phyloP scores from a whole-genome alignment of 2,329 filamentous ascomycete species.

The Penicillium sp. region DNA sequence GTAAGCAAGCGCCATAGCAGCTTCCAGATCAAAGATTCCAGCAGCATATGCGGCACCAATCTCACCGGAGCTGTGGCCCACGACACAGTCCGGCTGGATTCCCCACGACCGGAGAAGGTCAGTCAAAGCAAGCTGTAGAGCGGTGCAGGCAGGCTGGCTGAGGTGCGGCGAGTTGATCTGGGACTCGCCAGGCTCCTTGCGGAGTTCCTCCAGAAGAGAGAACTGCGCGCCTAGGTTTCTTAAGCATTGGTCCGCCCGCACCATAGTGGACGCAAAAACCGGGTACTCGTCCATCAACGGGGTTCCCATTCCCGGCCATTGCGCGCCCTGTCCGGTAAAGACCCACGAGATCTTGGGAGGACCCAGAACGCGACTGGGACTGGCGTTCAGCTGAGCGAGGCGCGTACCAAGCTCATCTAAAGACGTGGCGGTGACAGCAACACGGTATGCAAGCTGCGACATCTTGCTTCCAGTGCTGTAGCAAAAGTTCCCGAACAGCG shows the following conservation, averaged over 20 bases:
- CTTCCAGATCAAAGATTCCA: slow-evolving; percentile 20
- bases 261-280: slow-evolving; percentile 20
- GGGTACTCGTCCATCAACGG: slow-evolving; percentile 26
- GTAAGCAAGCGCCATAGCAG: slow-evolving; percentile 24
- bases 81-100: slow-evolving; percentile 17
- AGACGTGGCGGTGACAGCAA: slow-evolving; percentile 23
- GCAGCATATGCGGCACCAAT: slow-evolving; percentile 27
- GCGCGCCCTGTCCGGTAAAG: slow-evolving; percentile 27
- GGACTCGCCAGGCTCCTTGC: slow-evolving; percentile 12
- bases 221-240: slow-evolving; percentile 20
- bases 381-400: slow-evolving; percentile 25
- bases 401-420: slow-evolving; percentile 25
- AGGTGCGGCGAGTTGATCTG: slow-evolving; percentile 22
- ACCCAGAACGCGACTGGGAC: slow-evolving; percentile 22
- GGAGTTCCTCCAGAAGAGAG: slow-evolving; percentile 19
- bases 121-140: slow-evolving; percentile 23
- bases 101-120: slow-evolving; percentile 23
- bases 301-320: slow-evolving; percentile 28
- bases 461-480: slow-evolving; percentile 29
- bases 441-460: slow-evolving; percentile 29
- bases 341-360: slow-evolving; percentile 19
- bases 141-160: slow-evolving; percentile 24
- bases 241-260: slow-evolving; percentile 18
- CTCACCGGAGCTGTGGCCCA: slow-evolving; percentile 27
- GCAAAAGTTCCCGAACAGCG: slow-evolving; percentile 27